Base-by-base conservation (phyloP, 371 early-diverging fungal species). In the Umbelopsis sp. region DNA sequence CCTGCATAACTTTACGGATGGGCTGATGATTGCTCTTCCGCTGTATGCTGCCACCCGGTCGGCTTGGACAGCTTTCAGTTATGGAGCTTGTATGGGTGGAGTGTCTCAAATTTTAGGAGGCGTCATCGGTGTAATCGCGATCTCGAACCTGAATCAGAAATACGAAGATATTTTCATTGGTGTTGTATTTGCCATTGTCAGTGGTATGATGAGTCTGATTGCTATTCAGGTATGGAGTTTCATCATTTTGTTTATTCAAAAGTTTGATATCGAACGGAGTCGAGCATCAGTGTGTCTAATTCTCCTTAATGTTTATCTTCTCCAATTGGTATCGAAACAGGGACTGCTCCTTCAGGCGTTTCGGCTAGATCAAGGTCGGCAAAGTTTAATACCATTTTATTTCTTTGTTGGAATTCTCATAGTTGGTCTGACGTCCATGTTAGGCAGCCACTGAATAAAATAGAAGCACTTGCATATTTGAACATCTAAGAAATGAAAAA, bases 1-100 rank as follows among this genome's bases (percentile, higher is more conserved):
- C 0, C 83, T 92, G 18, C 95, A 94, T 74, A 94, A 94, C 72
- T 73, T 93, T 24, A 91, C 92, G 37, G 95, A 94, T 67, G 95
- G 94, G 0, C 81, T 93, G 62, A 81, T 90, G 78, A 90, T 94
- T 38, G 89, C 93, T 0, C 70, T 93, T 63, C 93, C 94, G 0
- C 76, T 94, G 16, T 92, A 84, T 69, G 78, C 88, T 48, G 89
- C 92, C 3, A 88, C 91, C 3, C 74, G 80, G 44, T 87, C 88
- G 16, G 81, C 88, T 14, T 53, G 71, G 22, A 73, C 84, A 50
- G 89, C 92, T 0, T 91, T 94, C 72, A 66, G 77, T 6, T 83
- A 86, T 68, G 89, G 91, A 10, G 78, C 90, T 0, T 68, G 87
- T 2, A 70, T 92, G 62, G 94, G 94, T 24, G 91, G 91, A 0